Base-by-base conservation (phyloP, 495 filamentous ascomycete species). In the Aspergillus sparsus region DNA sequence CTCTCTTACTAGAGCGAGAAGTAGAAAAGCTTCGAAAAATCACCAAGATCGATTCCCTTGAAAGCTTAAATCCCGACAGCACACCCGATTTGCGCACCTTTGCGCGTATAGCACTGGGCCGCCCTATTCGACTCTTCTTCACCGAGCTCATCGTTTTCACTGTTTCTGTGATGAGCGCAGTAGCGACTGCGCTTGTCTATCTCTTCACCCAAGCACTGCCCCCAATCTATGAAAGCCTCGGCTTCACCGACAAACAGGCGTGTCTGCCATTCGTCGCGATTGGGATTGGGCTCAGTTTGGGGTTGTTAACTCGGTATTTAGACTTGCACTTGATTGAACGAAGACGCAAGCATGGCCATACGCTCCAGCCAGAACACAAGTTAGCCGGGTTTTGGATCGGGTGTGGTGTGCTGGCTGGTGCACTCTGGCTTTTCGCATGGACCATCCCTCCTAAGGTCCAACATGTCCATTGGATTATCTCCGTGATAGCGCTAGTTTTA, bases 171-270 rank as follows among this genome's bases (percentile, higher is more conserved):
- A 77, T 80, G 67, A 75, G 72, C 9, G 77, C 80, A 12, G 61
- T 77, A 10, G 74, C 75, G 27, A 78, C 76, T 60, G 79, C 75
- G 2, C 66, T 83, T n/a, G 76, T 84, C 36, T 85, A 83, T 54
- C 78, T 84, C 10, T 83, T 83, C 59, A 79, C 81, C 1, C 78
- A 83, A 69, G 77, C 77, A 1, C 62, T 83, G 0, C 74, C 73
- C 1, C 71, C 74, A 5, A 75, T 85, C 37, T 85, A 80, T 52
- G 55, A 68, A 16, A 66, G 66, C 0, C 76, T 80, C 62, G 78
- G 76, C 5, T 77, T 83, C 53, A 64, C 66, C 10, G 39, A 60
- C 0, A 60, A 70, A 15, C 70, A 76, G 9, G 66, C 79, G 0
- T 84, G 81, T 2, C 69, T 85, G 5, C 73, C 79, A 0, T 81